Conservation (phyloP, 1,139 yeast species). For the Magnusiomyces sp. region DNA sequence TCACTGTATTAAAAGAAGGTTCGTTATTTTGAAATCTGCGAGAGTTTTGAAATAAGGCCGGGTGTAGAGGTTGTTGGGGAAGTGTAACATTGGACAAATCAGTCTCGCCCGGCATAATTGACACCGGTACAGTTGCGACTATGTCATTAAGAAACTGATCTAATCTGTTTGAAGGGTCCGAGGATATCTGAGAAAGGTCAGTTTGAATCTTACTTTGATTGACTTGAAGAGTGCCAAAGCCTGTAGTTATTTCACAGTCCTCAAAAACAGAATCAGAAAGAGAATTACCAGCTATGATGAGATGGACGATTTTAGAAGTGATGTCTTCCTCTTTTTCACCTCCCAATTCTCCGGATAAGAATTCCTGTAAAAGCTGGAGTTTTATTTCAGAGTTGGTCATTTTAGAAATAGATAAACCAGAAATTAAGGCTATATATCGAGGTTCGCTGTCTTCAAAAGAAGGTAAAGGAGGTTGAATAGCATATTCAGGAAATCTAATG, state of each 20-base stretch:
- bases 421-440: slow-evolving; percentile 50
- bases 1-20: slow-evolving; percentile 38
- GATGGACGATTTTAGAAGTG: slow-evolving; percentile 38
- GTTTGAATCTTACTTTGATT: no score
- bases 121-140: slow-evolving; percentile 53
- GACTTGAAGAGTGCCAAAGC: no score
- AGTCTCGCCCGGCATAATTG: slow-evolving; percentile 71
- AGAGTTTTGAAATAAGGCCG: slow-evolving; percentile 47
- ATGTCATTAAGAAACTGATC: slow-evolving; percentile 56
- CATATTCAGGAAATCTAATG: slow-evolving; percentile 56
- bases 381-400: slow-evolving; percentile 39
- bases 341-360: slow-evolving; percentile 60
- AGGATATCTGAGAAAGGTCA: neutral
- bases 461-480: slow-evolving; percentile 44
- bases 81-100: slow-evolving; percentile 80
- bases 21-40: slow-evolving; percentile 24
- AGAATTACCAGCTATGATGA: slow-evolving; percentile 77
- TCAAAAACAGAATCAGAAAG: slow-evolving; percentile 24
- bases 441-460: slow-evolving; percentile 10
- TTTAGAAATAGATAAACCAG: slow-evolving; percentile 59
- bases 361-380: slow-evolving; percentile 60
- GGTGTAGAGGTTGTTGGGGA: slow-evolving; percentile 87
- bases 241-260: no score
- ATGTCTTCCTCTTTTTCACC: slow-evolving; percentile 26
- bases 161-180: slow-evolving; percentile 29